Percentiles rank a stretch among this genome's conserved stretches.
These are phyloP conservation scores for Plasmodium coatneyi DNA, from an alignment of 169 alveolate genomes.

Conservation along the genomic window DNA sequence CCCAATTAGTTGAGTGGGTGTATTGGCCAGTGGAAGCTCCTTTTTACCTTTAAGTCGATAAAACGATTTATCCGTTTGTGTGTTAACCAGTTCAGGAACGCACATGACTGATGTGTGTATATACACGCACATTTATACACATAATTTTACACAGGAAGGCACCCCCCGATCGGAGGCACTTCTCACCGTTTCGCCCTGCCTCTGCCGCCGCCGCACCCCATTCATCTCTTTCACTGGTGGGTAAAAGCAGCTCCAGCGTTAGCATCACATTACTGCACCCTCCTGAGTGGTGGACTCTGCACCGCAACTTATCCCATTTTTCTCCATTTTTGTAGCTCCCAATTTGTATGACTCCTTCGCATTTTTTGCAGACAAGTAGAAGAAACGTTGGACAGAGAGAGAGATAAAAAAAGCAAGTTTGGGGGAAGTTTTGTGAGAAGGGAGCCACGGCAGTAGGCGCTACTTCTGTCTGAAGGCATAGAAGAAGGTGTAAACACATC, in stretches of 20 bases:
- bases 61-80: background rate
- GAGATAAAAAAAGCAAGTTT: background rate
- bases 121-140: background rate
- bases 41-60: background rate
- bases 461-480: background rate
- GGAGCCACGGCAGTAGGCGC: background rate
- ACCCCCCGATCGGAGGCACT: background rate
- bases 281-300: background rate
- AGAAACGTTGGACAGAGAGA: background rate
- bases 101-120: background rate
- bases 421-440: background rate
- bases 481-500: background rate
- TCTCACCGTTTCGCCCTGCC: background rate
- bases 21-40: background rate
- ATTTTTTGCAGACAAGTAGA: background rate
- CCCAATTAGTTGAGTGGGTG: background rate
- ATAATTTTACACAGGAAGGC: background rate
- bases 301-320: background rate
- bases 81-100: background rate
- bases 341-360: background rate
- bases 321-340: background rate
- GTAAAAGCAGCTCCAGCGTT: background rate
- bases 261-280: background rate
- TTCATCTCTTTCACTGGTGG: background rate
- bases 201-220: background rate